Percentiles rank a stretch among this genome's conserved stretches.
phyloP scores from a whole-genome alignment of 805 yeast species.

The Yamadazyma insecticola region DNA sequence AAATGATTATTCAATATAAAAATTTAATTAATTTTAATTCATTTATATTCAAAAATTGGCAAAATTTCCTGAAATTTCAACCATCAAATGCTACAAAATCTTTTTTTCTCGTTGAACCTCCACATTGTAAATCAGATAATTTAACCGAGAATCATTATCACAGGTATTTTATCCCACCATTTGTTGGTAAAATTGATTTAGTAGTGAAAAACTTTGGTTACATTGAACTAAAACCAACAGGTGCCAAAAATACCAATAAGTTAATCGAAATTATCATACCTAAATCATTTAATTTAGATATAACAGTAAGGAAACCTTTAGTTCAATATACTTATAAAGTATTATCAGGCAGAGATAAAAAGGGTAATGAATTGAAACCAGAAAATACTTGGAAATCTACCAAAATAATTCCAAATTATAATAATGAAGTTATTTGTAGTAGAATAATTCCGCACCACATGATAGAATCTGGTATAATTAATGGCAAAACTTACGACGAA shows the following conservation, averaged over 20 bases:
- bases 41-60: conserved; percentile 46
- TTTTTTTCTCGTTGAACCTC: too few relatives aligned
- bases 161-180: conserved; percentile 66
- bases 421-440: conserved; percentile 13
- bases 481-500: too few relatives aligned
- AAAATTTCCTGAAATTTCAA: conserved; percentile 13
- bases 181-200: conserved; percentile 60
- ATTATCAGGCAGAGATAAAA: conserved; percentile 25
- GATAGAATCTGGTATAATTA: too few relatives aligned
- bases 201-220: conserved; percentile 65
- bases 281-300: conserved; percentile 27
- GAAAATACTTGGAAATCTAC: conserved; percentile 18
- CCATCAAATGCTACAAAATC: conserved; percentile 7
- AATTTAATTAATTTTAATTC: conserved; percentile 41
- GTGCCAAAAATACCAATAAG: conserved; percentile 25
- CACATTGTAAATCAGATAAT: too few relatives aligned
- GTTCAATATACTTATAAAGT: conserved; percentile 34
- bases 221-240: conserved; percentile 57
- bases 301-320: conserved; percentile 52
- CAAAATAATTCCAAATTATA: conserved; percentile 13
- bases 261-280: conserved; percentile 48
- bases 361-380: conserved; percentile 18
- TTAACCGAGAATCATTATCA: too few relatives aligned
- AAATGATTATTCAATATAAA: conserved; percentile 33
- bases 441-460: conserved; percentile 15